Evolutionary conservation across 768 basidiomycete genomes (phyloP).

Genomic region (Scleroderma bovista): DNA sequence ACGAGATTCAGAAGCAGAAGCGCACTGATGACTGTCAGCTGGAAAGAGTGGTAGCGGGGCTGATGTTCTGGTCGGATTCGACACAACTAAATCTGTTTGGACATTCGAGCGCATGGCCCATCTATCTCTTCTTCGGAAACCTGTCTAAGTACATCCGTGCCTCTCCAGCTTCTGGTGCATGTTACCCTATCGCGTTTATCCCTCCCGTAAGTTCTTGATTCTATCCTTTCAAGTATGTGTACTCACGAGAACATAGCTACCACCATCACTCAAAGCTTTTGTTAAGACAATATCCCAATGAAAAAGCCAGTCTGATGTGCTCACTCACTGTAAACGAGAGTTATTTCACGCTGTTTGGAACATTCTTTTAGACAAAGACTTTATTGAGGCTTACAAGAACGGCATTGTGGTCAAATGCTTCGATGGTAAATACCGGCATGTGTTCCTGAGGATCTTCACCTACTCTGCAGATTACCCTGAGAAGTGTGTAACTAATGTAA

Average conservation of each 20-base stretch:
- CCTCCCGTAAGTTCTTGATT: neutral
- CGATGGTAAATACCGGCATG: neutral
- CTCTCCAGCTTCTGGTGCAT: neutral
- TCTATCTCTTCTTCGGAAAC: slow-evolving; percentile 13
- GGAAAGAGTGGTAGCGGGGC: neutral
- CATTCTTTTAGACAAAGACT: neutral
- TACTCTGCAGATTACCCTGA: neutral
- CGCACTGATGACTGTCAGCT: neutral
- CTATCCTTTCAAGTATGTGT: neutral
- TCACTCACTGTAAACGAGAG: neutral
- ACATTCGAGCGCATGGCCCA: slow-evolving; percentile 6
- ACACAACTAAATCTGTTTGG: slow-evolving; percentile 19
- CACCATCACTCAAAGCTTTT: neutral
- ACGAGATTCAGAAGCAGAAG: slow-evolving; percentile 11
- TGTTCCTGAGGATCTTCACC: neutral
- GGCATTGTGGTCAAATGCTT: neutral
- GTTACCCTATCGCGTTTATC: slow-evolving; percentile 11
- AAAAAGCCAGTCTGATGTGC: neutral
- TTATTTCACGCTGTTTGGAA: neutral
- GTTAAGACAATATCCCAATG: neutral
- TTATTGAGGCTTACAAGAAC: neutral
- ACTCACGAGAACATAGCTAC: neutral
- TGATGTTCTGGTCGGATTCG: slow-evolving; percentile 14
- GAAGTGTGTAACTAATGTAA: neutral
- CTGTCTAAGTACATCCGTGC: slow-evolving; percentile 10